These are phyloP conservation scores for Scleroderma bovista DNA, from an alignment of 768 basidiomycete species.

Conservation along the genomic window DNA sequence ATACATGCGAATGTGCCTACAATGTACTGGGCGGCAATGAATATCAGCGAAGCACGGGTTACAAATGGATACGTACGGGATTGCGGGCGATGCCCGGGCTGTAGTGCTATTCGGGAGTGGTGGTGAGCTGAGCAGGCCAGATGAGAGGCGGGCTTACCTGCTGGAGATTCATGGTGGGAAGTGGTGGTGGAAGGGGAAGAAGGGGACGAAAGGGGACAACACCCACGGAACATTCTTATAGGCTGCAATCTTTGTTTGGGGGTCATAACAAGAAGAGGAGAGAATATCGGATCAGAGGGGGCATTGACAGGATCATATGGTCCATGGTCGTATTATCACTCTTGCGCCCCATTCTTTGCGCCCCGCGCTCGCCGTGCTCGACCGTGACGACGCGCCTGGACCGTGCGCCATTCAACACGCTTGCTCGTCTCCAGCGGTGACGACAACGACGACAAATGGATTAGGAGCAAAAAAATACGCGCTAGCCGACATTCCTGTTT, in stretches of 20 bases:
- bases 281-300: conserved; percentile 1
- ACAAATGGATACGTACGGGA: conserved; percentile 36
- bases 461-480: not conserved
- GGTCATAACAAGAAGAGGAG: not conserved
- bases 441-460: not conserved
- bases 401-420: not conserved
- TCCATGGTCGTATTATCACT: not conserved
- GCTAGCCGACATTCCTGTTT: not conserved
- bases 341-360: too few species aligned
- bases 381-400: not conserved
- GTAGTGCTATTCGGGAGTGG: conserved; percentile 33
- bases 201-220: not conserved
- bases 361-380: too few species aligned
- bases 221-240: not conserved
- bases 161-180: too few species aligned
- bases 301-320: not conserved
- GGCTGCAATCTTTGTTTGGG: conserved; percentile 9
- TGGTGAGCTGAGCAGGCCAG: conserved; percentile 1
- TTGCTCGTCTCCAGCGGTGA: not conserved
- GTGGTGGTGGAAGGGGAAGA: not conserved
- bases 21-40: conserved; percentile 45
- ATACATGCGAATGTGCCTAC: conserved; percentile 81
- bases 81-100: conserved; percentile 51
- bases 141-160: too few species aligned
- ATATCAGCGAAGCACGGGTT: not conserved